A percentile compares a stretch with the other conserved stretches of the same genome.
Conservation (phyloP, 202 grass and related monocot genomes). For the Carex sylvatica region DNA sequence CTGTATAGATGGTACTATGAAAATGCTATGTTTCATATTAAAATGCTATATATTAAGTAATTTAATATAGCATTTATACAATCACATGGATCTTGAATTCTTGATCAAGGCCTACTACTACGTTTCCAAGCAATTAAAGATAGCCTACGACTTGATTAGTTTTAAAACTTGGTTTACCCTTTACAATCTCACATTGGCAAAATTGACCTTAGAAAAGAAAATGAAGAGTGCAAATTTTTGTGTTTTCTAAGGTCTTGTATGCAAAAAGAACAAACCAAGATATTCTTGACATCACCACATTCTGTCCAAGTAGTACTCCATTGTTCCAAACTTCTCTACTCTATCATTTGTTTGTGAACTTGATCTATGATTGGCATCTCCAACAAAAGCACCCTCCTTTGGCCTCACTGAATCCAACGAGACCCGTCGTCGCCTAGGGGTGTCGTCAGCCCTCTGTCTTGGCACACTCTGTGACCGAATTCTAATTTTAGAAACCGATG, state of each 20-base stretch:
- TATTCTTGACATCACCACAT: conserved; percentile 57
- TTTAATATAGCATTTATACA: background rate
- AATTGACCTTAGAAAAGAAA: background rate
- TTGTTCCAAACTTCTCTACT: conserved; percentile 30
- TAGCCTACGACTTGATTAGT: background rate
- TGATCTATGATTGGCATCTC: conserved; percentile 29
- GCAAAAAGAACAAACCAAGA: conserved; percentile 29
- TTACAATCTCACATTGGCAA: conserved; percentile 18
- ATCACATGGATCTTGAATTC: conserved; percentile 5
- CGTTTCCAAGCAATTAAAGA: background rate
- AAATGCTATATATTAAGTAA: background rate
- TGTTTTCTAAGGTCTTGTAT: background rate
- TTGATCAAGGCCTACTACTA: background rate
- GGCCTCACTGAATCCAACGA: background rate
- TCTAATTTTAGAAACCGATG: conserved; percentile 54
- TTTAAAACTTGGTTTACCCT: conserved; percentile 6
- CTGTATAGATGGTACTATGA: background rate
- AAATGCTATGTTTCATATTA: conserved; percentile 11
- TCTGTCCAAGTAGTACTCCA: conserved; percentile 75
- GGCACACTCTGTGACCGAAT: conserved; percentile 66
- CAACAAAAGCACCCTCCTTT: background rate
- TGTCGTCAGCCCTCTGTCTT: conserved; percentile 29
- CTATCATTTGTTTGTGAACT: conserved; percentile 36
- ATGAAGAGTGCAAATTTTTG: background rate
- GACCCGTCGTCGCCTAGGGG: conserved; percentile 23